phyloP scores from a whole-genome alignment of 306 rosid species.

The Phaseolus lunatus region DNA sequence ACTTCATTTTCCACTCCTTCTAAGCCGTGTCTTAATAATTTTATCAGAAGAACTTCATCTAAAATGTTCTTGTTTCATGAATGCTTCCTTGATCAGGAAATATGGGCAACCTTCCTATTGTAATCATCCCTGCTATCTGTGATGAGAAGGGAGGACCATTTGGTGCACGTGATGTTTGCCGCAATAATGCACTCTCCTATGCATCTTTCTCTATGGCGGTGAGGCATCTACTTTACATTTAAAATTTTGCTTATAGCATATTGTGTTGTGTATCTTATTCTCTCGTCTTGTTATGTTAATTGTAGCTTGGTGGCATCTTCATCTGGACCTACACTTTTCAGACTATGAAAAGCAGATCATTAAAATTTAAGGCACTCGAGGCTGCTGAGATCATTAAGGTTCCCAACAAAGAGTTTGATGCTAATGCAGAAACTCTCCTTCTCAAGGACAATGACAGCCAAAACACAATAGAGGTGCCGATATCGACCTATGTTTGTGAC shows the following conservation, averaged over 20 bases:
- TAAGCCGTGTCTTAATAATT: neutral
- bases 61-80: conserved; percentile 23
- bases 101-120: conserved; percentile 85
- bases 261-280: neutral
- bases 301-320: conserved; percentile 85
- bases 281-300: conserved; percentile 22
- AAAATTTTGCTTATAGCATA: neutral
- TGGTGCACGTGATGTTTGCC: conserved; percentile 61
- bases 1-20: conserved; percentile 3
- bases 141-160: conserved; percentile 79
- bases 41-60: neutral
- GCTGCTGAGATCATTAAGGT: conserved; percentile 48
- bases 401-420: conserved; percentile 57
- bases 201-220: conserved; percentile 97
- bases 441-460: conserved; percentile 50
- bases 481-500: conserved; percentile 43
- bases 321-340: conserved; percentile 85
- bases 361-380: conserved; percentile 58
- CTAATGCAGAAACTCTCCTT: conserved; percentile 58
- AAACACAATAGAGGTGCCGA: conserved; percentile 38
- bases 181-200: conserved; percentile 69
- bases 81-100: conserved; percentile 63
- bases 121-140: conserved; percentile 85
- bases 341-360: conserved; percentile 54
- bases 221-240: conserved; percentile 30